A percentile compares a stretch with the other conserved stretches of the same genome.
These are phyloP conservation scores for Cryomyces minteri DNA, from an alignment of 495 filamentous ascomycete genomes.

Conservation along the genomic window DNA sequence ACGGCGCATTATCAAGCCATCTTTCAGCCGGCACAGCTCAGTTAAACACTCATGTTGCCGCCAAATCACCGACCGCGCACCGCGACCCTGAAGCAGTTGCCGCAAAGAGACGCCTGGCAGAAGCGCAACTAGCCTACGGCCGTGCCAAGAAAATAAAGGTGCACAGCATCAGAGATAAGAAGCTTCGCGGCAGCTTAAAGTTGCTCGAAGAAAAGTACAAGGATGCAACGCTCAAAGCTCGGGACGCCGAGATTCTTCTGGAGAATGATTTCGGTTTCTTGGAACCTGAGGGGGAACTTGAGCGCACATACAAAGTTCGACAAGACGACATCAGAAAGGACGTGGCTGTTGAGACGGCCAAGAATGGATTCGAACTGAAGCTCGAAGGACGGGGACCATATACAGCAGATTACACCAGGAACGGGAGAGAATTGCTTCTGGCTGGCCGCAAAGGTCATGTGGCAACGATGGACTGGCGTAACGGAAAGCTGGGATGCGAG, in stretches of 20 bases:
- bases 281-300: constrained; percentile 74
- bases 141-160: constrained; percentile 49
- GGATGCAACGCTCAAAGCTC: constrained; percentile 58
- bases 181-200: constrained; percentile 63
- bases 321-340: constrained; percentile 68
- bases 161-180: constrained; percentile 57
- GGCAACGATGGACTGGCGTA: constrained; percentile 91
- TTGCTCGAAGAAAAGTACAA: constrained; percentile 66
- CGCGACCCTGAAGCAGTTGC: constrained; percentile 9
- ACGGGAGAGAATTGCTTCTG: constrained; percentile 67
- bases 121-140: constrained; percentile 67
- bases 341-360: constrained; percentile 64
- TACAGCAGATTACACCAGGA: constrained; percentile 67
- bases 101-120: constrained; percentile 14
- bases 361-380: constrained; percentile 83
- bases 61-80: constrained; percentile 5
- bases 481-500: constrained; percentile 78
- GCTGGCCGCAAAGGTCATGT: constrained; percentile 89
- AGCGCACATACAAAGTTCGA: constrained; percentile 77
- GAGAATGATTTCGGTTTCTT: constrained; percentile 78
- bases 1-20: too few species aligned
- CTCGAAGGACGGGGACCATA: constrained; percentile 75
- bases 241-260: constrained; percentile 87
- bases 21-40: too few species aligned
- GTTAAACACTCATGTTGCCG: too few species aligned